Conservation (phyloP, 108 stramenopile species). For the Cyclostephanos tholiformis region DNA sequence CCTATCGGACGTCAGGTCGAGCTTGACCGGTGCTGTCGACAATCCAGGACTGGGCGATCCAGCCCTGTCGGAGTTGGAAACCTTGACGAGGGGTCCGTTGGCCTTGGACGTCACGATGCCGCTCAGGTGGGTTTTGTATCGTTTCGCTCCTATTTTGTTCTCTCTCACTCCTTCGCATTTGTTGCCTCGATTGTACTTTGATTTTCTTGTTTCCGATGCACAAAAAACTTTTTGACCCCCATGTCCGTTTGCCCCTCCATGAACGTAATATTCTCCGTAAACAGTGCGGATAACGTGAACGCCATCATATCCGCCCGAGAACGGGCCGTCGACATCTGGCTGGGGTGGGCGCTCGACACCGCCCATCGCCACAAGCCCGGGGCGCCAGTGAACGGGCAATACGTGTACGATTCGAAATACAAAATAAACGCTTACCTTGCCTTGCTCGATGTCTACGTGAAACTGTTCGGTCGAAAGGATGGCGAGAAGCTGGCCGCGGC, state of each 20-base stretch:
- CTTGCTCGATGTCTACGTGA: slow-evolving; percentile 57
- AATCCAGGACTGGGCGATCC: slow-evolving; percentile 25
- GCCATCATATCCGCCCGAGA: slow-evolving; percentile 58
- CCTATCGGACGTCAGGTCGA: slow-evolving; percentile 30
- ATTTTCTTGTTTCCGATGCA: not conserved
- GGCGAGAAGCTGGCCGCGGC: slow-evolving; percentile 71
- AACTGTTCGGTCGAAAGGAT: slow-evolving; percentile 59
- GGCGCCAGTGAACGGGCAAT: slow-evolving; percentile 77
- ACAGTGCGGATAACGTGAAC: slow-evolving; percentile 59
- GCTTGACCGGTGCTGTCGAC: slow-evolving; percentile 57
- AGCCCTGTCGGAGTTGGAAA: slow-evolving; percentile 55
- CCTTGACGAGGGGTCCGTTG: slow-evolving; percentile 66
- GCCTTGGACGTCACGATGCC: slow-evolving; percentile 61
- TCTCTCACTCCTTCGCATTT: not conserved
- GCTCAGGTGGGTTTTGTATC: slow-evolving; percentile 35
- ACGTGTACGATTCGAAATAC: slow-evolving; percentile 84
- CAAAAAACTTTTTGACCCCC: not conserved
- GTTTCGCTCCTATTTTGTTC: not conserved
- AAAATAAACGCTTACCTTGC: slow-evolving; percentile 73
- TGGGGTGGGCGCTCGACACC: slow-evolving; percentile 61
- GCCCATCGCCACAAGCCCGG: slow-evolving; percentile 72
- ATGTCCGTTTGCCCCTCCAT: not conserved
- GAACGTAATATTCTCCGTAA: not conserved
- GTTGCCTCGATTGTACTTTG: too few species aligned
- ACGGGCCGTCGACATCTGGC: slow-evolving; percentile 63